Evolutionary conservation across 2,329 filamentous ascomycete genomes (phyloP).

Genomic region (Didymella pomorum): DNA sequence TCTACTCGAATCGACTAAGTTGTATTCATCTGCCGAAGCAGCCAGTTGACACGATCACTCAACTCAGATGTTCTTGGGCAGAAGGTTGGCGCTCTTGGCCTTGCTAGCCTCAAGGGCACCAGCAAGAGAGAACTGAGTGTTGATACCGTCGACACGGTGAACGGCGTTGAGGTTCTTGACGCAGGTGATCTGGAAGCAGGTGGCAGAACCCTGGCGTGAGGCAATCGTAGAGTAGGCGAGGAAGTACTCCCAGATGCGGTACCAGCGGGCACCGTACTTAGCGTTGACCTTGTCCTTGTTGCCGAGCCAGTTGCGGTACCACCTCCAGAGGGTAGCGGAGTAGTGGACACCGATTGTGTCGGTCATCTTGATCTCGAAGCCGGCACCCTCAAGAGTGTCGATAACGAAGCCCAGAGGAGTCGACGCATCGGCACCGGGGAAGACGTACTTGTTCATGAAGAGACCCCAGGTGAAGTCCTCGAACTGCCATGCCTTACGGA

Average conservation of each 20-base stretch:
- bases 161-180: slow-evolving; percentile 92
- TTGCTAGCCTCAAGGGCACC: slow-evolving; percentile 67
- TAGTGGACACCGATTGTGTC: slow-evolving; percentile 98
- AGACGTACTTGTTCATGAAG: slow-evolving; percentile 99
- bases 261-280: slow-evolving; percentile 97
- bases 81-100: slow-evolving; percentile 36
- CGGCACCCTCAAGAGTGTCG: slow-evolving; percentile 82
- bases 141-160: slow-evolving; percentile 79
- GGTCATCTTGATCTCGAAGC: slow-evolving; percentile 88
- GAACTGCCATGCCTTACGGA: slow-evolving; percentile 96
- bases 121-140: slow-evolving; percentile 71
- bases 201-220: slow-evolving; percentile 82
- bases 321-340: slow-evolving; percentile 94
- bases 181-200: slow-evolving; percentile 85
- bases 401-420: slow-evolving; percentile 90
- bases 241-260: slow-evolving; percentile 94
- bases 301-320: slow-evolving; percentile 98
- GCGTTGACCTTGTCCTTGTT: slow-evolving; percentile 91
- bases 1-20: slow-evolving; percentile 1
- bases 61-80: slow-evolving; percentile 19
- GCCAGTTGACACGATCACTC: neutral
- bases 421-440: slow-evolving; percentile 95
- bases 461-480: slow-evolving; percentile 98
- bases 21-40: neutral
- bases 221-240: slow-evolving; percentile 84